Base-by-base conservation (phyloP, 1,139 yeast genomes). In the Meyerozyma sp. region DNA sequence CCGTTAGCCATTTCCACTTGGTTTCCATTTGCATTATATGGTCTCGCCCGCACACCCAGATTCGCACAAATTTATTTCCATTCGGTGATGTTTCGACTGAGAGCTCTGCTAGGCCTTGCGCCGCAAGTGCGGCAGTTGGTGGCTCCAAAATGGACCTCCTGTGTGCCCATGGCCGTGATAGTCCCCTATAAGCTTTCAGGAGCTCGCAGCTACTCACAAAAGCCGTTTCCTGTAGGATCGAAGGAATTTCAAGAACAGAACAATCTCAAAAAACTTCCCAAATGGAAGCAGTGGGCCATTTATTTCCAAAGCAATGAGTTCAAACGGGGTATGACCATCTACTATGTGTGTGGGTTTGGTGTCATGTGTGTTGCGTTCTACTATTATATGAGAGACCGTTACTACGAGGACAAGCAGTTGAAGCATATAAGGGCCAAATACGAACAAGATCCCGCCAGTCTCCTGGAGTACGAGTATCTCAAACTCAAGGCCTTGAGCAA, bases 371-470 rank as follows among this genome's bases (percentile, higher is more conserved):
- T 76, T 21, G 79, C 83, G 43, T 86, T 88, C 45, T 75, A 79
- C 49, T 77, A 75, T 55, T 82, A 82, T 58, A 81, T 85, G 80
- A 69, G 82, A 52, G 87, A 84, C 53, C 62, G 84, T 40, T 84
- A 77, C 58, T 66, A 73, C 42, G 82, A 81, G 58, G 94, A 85
- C 50, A 71, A 77, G 46, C 90, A 83, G 55, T 67, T 82, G 47
- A 61, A 69, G 30, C 67, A 68, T 41, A 70, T 75, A 40, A 62
- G 73, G 46, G 66, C 63, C 43, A 73, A 74, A 54, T 71, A 72
- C 44, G 65, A 59, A 4, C 61, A 58, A 1, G 73, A 67, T 43
- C 68, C 76, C 8, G 51, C 59, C 10, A 55, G 61, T 18, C 63
- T 79, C 37, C 72, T 75, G 42, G 91, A 85, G 54, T 85, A 82